phyloP scores from a whole-genome alignment of 805 yeast species.

The Pachysolen tannophilus region DNA sequence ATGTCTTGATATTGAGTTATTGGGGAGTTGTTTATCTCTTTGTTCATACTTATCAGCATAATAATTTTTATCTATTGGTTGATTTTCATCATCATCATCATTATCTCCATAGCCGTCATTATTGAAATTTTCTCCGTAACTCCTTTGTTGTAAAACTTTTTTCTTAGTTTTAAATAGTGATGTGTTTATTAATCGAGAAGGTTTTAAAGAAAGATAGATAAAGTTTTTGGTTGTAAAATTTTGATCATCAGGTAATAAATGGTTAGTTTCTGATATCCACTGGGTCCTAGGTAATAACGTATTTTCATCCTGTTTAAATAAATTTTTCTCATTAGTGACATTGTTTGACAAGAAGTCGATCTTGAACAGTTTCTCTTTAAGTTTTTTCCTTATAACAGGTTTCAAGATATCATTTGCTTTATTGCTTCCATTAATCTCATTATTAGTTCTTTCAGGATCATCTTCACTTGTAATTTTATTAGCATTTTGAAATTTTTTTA shows the following conservation, averaged over 20 bases:
- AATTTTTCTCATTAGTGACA: constrained; percentile 15
- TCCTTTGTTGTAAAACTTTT: constrained; percentile 4
- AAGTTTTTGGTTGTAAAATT: constrained; percentile 40
- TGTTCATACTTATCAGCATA: constrained; percentile 40
- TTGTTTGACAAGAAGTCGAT: constrained; percentile 22
- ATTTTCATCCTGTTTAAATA: constrained; percentile 20
- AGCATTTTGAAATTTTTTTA: too few species aligned
- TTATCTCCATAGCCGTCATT: background rate
- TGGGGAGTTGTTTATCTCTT: constrained; percentile 19
- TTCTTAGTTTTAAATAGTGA: constrained; percentile 18
- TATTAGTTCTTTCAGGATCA: too few species aligned
- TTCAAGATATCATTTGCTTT: constrained; percentile 2
- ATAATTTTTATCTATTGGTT: constrained; percentile 40
- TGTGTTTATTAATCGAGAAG: constrained; percentile 23
- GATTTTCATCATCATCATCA: constrained; percentile 19
- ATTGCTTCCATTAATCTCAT: background rate
- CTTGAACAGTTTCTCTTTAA: constrained; percentile 23
- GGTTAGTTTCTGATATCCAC: constrained; percentile 13
- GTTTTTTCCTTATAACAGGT: constrained; percentile 9
- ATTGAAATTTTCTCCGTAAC: constrained; percentile 4
- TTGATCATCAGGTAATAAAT: constrained; percentile 40
- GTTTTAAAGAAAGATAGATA: constrained; percentile 38
- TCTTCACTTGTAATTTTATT: too few species aligned
- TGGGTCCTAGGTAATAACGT: constrained; percentile 16
- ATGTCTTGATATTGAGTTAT: background rate